These are phyloP conservation scores for Pleomassaria siparia DNA, from an alignment of 2,329 filamentous ascomycete species.

Conservation along the genomic window DNA sequence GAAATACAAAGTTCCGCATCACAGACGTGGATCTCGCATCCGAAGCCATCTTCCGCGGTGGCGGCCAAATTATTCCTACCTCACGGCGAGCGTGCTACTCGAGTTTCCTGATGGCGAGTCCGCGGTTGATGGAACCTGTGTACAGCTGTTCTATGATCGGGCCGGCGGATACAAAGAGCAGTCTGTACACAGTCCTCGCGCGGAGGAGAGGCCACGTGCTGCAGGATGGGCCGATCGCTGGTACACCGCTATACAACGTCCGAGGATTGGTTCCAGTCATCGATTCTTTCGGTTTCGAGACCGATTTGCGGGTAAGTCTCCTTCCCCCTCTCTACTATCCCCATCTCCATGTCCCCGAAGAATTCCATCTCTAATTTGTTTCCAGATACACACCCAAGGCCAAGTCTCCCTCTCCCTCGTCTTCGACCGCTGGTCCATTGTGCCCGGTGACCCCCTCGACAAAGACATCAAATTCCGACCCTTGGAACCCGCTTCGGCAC, in stretches of 20 bases:
- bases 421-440: conserved; percentile 94
- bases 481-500: conserved; percentile 82
- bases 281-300: conserved; percentile 97
- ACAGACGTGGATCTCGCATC: conserved; percentile 84
- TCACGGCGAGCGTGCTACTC: conserved; percentile 90
- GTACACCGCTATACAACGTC: conserved; percentile 90
- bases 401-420: conserved; percentile 87
- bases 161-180: conserved; percentile 82
- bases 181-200: conserved; percentile 88
- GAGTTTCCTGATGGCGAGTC: conserved; percentile 95
- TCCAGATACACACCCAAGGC: conserved; percentile 83
- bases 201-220: conserved; percentile 89
- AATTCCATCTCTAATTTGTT: not conserved
- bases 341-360: not conserved
- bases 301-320: conserved; percentile 69
- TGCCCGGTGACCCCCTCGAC: conserved; percentile 93
- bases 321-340: conserved; percentile 4
- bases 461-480: conserved; percentile 79
- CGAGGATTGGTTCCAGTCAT: conserved; percentile 92
- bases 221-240: conserved; percentile 89
- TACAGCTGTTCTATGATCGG: conserved; percentile 93
- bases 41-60: conserved; percentile 92
- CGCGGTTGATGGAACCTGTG: conserved; percentile 93
- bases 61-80: conserved; percentile 96
- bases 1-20: conserved; percentile 96